phyloP scores from a whole-genome alignment of 495 filamentous ascomycete species.

The Aspergillus saccharolyticus region DNA sequence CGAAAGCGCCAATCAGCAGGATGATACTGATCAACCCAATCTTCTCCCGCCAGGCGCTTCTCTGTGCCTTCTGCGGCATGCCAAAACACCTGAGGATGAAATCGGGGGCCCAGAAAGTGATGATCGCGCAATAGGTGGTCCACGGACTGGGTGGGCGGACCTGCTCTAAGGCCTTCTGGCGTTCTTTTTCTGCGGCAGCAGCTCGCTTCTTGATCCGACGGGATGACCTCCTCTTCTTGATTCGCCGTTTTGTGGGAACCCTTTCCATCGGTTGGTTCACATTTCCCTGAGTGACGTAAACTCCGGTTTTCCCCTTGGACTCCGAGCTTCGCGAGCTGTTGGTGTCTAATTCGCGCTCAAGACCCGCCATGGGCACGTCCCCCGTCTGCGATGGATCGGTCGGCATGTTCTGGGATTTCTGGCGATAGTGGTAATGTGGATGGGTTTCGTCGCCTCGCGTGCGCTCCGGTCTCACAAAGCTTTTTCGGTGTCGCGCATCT shows the following conservation, averaged over 20 bases:
- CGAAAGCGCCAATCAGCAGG: slow-evolving; percentile 75
- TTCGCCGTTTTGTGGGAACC: slow-evolving; percentile 36
- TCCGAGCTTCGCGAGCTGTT: slow-evolving; percentile 52
- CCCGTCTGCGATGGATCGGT: slow-evolving; percentile 86
- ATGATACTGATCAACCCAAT: slow-evolving; percentile 96
- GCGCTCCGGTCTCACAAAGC: slow-evolving; percentile 82
- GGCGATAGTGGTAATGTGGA: slow-evolving; percentile 89
- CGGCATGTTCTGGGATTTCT: slow-evolving; percentile 74
- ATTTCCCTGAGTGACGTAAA: slow-evolving; percentile 36
- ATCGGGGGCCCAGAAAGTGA: slow-evolving; percentile 95
- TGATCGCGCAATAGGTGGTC: slow-evolving; percentile 87
- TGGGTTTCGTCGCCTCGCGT: slow-evolving; percentile 74
- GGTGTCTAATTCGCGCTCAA: slow-evolving; percentile 53
- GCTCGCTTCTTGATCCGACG: slow-evolving; percentile 45
- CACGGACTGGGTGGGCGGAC: slow-evolving; percentile 81
- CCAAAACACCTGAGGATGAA: slow-evolving; percentile 79
- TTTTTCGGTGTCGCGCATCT: slow-evolving; percentile 60
- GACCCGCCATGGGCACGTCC: slow-evolving; percentile 79
- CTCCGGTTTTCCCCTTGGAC: slow-evolving; percentile 40
- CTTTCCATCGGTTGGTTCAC: slow-evolving; percentile 48
- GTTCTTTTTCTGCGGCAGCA: slow-evolving; percentile 54
- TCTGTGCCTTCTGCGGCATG: slow-evolving; percentile 81
- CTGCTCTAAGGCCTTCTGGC: slow-evolving; percentile 61
- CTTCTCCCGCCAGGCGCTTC: slow-evolving; percentile 96
- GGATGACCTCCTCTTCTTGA: slow-evolving; percentile 46